Percentiles rank a stretch among this genome's conserved stretches.
Evolutionary conservation across 164 flowering plant genomes (phyloP).

Genomic region (Tetracentron sinense): DNA sequence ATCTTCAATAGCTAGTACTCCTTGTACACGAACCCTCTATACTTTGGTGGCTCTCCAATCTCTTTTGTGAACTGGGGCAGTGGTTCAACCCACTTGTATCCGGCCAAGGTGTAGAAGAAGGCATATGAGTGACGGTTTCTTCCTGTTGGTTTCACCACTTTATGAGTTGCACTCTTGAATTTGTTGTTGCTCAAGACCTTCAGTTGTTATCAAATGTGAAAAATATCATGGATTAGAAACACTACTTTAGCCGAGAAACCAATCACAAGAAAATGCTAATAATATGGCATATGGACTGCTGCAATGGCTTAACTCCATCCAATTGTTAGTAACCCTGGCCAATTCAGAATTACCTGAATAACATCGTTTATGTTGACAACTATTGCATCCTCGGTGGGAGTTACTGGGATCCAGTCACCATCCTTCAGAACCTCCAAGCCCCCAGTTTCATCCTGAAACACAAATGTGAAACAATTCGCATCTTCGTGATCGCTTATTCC

Average conservation of each 20-base stretch:
- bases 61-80: constrained; percentile 26
- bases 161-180: constrained; percentile 49
- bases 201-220: neutral
- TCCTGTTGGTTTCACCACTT: constrained; percentile 40
- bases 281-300: no score
- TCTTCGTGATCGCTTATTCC: constrained; percentile 46
- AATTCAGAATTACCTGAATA: constrained; percentile 47
- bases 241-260: neutral
- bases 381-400: constrained; percentile 27
- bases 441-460: constrained; percentile 44
- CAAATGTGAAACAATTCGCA: constrained; percentile 37
- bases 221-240: neutral
- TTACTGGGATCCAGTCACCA: constrained; percentile 42
- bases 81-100: constrained; percentile 52
- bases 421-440: constrained; percentile 44
- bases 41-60: constrained; percentile 37
- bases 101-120: constrained; percentile 33
- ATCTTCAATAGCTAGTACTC: constrained; percentile 34
- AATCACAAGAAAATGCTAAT: no score
- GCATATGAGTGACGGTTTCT: constrained; percentile 28
- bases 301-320: no score
- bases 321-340: no score
- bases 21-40: constrained; percentile 36
- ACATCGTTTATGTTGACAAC: constrained; percentile 44
- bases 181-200: constrained; percentile 35